phyloP scores from a whole-genome alignment of 805 yeast species.

The Brettanomyces naardenensis region DNA sequence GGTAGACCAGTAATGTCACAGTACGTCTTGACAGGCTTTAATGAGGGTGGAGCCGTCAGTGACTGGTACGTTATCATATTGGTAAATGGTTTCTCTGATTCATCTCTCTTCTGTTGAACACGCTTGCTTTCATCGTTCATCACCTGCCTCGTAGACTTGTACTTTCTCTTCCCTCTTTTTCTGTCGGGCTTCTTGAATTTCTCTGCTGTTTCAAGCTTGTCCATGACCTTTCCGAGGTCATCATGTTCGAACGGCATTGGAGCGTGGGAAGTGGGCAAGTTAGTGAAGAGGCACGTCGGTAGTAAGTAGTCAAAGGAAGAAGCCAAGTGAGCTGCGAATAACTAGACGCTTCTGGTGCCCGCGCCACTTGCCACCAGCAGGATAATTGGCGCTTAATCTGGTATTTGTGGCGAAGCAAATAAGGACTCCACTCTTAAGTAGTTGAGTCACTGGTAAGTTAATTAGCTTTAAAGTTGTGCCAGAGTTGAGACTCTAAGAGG shows the following conservation, averaged over 20 bases:
- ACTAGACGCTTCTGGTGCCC: too few relatives aligned
- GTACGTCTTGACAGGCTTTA: constrained; percentile 72
- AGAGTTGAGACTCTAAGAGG: too few relatives aligned
- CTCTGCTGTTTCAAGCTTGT: constrained; percentile 34
- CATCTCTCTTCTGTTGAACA: constrained; percentile 32
- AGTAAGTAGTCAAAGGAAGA: too few relatives aligned
- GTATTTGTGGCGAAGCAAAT: too few relatives aligned
- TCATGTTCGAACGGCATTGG: neutral
- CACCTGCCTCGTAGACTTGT: constrained; percentile 68
- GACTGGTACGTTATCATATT: constrained; percentile 60
- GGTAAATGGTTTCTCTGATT: constrained; percentile 15
- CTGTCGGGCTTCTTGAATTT: constrained; percentile 53
- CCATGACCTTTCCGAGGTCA: constrained; percentile 23
- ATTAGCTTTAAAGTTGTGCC: too few relatives aligned
- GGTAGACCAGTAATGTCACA: constrained; percentile 92
- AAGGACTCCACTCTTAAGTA: too few relatives aligned
- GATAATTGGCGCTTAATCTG: too few relatives aligned
- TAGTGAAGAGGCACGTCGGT: too few relatives aligned
- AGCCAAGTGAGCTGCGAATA: too few relatives aligned
- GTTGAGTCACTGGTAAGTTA: too few relatives aligned
- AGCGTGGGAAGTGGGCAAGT: too few relatives aligned
- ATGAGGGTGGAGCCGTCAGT: constrained; percentile 79
- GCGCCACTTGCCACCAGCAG: too few relatives aligned
- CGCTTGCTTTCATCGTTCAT: constrained; percentile 73
- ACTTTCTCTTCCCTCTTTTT: constrained; percentile 49